Evolutionary conservation across 345 rosid genomes (phyloP), one percentile per base, ranked within the genome.

Genomic region (Arabis hirsuta): DNA sequence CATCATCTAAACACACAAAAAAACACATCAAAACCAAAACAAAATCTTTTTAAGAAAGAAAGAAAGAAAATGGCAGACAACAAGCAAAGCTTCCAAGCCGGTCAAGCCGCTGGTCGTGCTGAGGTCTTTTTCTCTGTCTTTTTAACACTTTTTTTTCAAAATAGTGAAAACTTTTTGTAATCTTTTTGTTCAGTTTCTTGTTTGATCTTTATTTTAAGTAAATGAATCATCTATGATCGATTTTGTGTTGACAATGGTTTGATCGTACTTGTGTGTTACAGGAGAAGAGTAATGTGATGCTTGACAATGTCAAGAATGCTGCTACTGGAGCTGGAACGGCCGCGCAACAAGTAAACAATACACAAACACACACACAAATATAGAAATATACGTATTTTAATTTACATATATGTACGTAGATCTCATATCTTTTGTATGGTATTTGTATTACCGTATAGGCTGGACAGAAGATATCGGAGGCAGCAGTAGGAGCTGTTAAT

Each of bases 401-500:
- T 39, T 20, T 24, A 59, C 7, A 31, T 22, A 1, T 22, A 22
- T 20, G 16, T 58, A 43, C 3, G 4, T 44, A 19, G 9, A 73
- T 65, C 24, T 39, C 50, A 57, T 27, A 29, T 60, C 3, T 19
- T 36, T 11, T n/a, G 3, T 48, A 16, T 8, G 16, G 34, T 55
- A 10, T 2, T 7, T 57, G 16, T 6, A 4, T 42, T 48, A 42
- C 32, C 31, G 16, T 65, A 56, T 31, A 91, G 97, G 77, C 86
- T 14, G 90, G 91, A 6, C 72, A 74, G 79, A 83, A 74, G 79
- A 31, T 89, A 78, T 56, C 76, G 68, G 83, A 72, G 0, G 81
- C 76, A 27, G 88, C 92, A 57, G 82, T 73, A 9, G 96, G 83
- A 55, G 91, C 89, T 45, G 86, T 82, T 53, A 87, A 89, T 5